phyloP scores from a whole-genome alignment of 1,284 basidiomycete species.

The Tylopilus orsonianus region DNA sequence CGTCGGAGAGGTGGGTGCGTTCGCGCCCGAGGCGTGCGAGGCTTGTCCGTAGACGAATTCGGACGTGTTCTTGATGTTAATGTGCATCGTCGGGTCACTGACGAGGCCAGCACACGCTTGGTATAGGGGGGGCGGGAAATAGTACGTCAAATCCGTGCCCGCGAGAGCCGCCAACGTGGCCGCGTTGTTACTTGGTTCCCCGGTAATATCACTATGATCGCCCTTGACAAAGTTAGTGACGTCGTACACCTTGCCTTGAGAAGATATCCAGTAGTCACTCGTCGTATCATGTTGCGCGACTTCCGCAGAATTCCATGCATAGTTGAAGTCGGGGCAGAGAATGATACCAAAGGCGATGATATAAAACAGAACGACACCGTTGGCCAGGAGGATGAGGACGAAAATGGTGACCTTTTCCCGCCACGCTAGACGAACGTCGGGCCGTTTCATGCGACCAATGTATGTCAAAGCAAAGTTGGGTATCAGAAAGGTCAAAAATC shows the following conservation, averaged over 20 bases:
- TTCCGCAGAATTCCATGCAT: slow-evolving; percentile 82
- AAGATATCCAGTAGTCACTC: slow-evolving; percentile 83
- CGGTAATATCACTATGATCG: slow-evolving; percentile 81
- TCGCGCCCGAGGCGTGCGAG: slow-evolving; percentile 74
- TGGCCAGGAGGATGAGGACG: slow-evolving; percentile 82
- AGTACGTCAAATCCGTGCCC: slow-evolving; percentile 86
- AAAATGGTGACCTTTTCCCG: slow-evolving; percentile 95
- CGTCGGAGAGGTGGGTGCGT: slow-evolving; percentile 44
- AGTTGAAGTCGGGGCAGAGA: slow-evolving; percentile 90
- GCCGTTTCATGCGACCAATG: slow-evolving; percentile 92
- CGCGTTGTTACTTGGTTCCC: slow-evolving; percentile 63
- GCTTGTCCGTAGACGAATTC: slow-evolving; percentile 57
- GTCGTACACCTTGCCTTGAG: slow-evolving; percentile 94
- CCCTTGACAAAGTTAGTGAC: slow-evolving; percentile 84
- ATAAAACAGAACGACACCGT: slow-evolving; percentile 85
- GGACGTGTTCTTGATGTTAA: slow-evolving; percentile 72
- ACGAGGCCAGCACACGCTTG: slow-evolving; percentile 83
- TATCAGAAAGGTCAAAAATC: slow-evolving; percentile 82
- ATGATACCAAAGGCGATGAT: slow-evolving; percentile 88
- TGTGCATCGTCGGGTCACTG: slow-evolving; percentile 47
- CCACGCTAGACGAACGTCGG: slow-evolving; percentile 95
- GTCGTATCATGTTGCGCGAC: slow-evolving; percentile 71
- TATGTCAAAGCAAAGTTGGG: slow-evolving; percentile 68
- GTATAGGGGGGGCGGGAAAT: slow-evolving; percentile 83
- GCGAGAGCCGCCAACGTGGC: slow-evolving; percentile 74